A percentile compares a stretch with the other conserved stretches of the same genome.
Conservation (phyloP, 2,329 filamentous ascomycete species). For the Myriosclerotinia scirpicola region DNA sequence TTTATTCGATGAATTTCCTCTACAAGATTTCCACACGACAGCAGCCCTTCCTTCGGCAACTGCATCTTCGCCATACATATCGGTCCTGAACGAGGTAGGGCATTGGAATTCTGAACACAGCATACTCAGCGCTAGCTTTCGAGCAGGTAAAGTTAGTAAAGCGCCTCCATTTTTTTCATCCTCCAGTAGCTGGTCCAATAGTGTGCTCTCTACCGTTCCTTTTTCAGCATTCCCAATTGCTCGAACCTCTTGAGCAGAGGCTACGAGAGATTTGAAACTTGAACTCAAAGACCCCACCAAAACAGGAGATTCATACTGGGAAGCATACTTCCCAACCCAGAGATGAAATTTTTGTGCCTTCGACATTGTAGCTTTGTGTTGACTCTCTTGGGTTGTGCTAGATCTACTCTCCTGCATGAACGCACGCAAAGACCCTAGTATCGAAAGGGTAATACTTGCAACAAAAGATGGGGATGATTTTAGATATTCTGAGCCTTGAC, state of each 20-base stretch:
- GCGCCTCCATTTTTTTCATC: conserved; percentile 64
- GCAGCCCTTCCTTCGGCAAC: conserved; percentile 62
- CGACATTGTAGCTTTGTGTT: conserved; percentile 73
- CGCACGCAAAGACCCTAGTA: conserved; percentile 72
- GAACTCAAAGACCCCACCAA: conserved; percentile 46
- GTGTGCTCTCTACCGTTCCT: conserved; percentile 71
- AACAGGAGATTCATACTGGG: conserved; percentile 54
- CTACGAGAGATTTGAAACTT: conserved; percentile 66
- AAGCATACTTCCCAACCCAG: conserved; percentile 74
- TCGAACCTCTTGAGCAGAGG: conserved; percentile 66
- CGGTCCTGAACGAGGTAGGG: conserved; percentile 56
- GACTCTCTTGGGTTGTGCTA: conserved; percentile 80
- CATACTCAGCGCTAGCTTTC: conserved; percentile 67
- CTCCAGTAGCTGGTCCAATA: conserved; percentile 76
- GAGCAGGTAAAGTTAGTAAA: conserved; percentile 69
- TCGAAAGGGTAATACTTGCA: conserved; percentile 76
- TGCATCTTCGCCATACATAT: conserved; percentile 68
- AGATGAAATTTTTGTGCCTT: conserved; percentile 73
- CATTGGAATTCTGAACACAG: conserved; percentile 74
- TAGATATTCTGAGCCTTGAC: conserved; percentile 65
- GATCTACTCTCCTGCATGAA: conserved; percentile 75
- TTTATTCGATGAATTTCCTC: conserved; percentile 59
- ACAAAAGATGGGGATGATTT: conserved; percentile 69
- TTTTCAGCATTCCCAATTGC: conserved; percentile 67
- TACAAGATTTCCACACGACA: conserved; percentile 75